Evolutionary conservation across 2,329 filamentous ascomycete genomes (phyloP).

Genomic region (Talaromyces rugulosus): DNA sequence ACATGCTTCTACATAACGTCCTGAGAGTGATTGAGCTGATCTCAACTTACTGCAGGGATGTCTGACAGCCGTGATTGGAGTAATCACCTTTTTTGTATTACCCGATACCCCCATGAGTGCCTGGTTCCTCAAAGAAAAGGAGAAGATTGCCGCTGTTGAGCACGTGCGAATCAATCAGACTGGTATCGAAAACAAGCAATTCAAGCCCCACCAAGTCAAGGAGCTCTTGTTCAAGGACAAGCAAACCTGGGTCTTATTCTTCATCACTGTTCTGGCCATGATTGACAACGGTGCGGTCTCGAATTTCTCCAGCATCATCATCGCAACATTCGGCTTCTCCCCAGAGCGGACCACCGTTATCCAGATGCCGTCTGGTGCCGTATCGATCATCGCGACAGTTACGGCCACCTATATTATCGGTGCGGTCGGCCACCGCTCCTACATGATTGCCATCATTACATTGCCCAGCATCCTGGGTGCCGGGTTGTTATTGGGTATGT

Average conservation of each 20-base stretch:
- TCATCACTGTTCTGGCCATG: background rate
- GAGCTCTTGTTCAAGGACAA: background rate
- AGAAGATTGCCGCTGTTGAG: constrained; percentile 36
- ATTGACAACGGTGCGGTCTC: background rate
- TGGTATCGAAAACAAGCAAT: constrained; percentile 30
- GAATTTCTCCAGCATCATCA: constrained; percentile 2
- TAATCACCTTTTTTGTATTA: background rate
- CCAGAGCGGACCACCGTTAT: background rate
- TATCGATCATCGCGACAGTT: background rate
- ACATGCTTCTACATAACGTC: background rate
- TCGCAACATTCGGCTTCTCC: constrained; percentile 1
- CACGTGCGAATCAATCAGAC: constrained; percentile 47
- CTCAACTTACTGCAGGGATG: background rate
- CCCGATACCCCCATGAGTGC: constrained; percentile 49
- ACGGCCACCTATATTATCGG: background rate
- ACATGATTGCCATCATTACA: background rate
- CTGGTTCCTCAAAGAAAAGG: constrained; percentile 21
- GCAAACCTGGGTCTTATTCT: background rate
- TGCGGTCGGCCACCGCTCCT: background rate
- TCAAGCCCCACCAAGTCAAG: background rate
- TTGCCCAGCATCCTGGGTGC: background rate
- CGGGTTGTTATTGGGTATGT: background rate
- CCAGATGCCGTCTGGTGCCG: background rate
- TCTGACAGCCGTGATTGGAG: background rate
- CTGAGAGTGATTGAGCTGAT: background rate